Base-by-base conservation (phyloP, 306 rosid species). In the Pterocarpus macrocarpus region DNA sequence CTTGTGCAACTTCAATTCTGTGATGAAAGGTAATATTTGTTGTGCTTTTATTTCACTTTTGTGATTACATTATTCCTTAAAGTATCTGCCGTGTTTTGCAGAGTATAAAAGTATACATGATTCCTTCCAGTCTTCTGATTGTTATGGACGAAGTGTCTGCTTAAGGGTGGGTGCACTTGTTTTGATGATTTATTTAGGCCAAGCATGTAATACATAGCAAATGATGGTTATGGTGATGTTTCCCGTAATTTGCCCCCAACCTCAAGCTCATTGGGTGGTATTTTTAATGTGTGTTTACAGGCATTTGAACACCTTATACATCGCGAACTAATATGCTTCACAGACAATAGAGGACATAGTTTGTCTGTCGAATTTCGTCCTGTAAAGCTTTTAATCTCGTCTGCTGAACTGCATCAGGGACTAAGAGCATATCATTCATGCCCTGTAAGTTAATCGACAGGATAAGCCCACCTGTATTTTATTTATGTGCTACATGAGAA, bases 291-390 rank as follows among this genome's bases (percentile, higher is more conserved):
- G 30, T 33, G 41, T 79, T 12, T 81, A 86, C 94, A 95, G 98
- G 98, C 98, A 67, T 91, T 95, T 86, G 96, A 95, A 84, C 98
- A 93, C 82, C 99, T 95, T 76, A 80, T 91, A 53, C 88, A 83
- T 64, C 88, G 94, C 30, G 95, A 90, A 82, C 56, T 95, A 47
- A 87, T 95, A 84, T 83, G 92, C 79, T 93, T 90, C 85, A 30
- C 94, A 2, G 98, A 93, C 88, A 91, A 70, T 72, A 89, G 93
- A 81, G 97, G 89, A 71, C 88, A 89, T 13, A 88, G 81, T 76
- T 93, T 84, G 55, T 88, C 96, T 8, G 70, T 91, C 39, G 97
- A 91, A 72, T 95, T 87, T 59, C 92, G 92, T 71, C 88, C 97
- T 10, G 97, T 87, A 41, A 91, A 93, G 90, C 94, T 93, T 82